Conservation (phyloP, 768 basidiomycete genomes). For the Chalciporus chontae region DNA sequence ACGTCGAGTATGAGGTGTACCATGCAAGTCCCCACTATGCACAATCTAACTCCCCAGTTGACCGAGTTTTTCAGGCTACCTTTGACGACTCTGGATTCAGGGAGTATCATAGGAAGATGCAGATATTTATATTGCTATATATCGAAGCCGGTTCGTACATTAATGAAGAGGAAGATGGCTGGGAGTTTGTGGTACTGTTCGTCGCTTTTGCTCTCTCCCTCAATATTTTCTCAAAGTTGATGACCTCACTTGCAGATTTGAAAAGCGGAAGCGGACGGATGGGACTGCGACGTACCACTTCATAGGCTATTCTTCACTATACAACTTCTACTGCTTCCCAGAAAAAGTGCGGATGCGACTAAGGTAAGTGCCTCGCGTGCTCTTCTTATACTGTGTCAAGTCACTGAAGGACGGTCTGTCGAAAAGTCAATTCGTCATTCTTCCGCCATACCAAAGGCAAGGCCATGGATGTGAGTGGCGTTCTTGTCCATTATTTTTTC, state of each 20-base stretch:
- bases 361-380: conserved; percentile 50
- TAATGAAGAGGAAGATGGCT: conserved; percentile 86
- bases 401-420: neutral
- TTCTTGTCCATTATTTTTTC: neutral
- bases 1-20: conserved; percentile 84
- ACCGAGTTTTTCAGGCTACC: conserved; percentile 51
- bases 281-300: conserved; percentile 78
- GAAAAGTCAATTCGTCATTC: conserved; percentile 86
- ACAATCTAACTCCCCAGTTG: neutral
- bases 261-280: conserved; percentile 69
- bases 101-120: conserved; percentile 91
- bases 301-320: conserved; percentile 89
- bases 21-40: conserved; percentile 55
- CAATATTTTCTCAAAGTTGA: neutral
- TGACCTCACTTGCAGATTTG: conserved; percentile 53
- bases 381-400: neutral
- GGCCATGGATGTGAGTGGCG: conserved; percentile 81
- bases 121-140: conserved; percentile 89
- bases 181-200: conserved; percentile 90
- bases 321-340: conserved; percentile 94
- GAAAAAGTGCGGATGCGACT: conserved; percentile 84
- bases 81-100: conserved; percentile 85
- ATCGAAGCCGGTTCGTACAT: conserved; percentile 97
- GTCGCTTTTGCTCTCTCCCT: conserved; percentile 28
- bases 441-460: conserved; percentile 83